Evolutionary conservation across 306 rosid genomes (phyloP).

Genomic region (Cyclanthera cordifolia): DNA sequence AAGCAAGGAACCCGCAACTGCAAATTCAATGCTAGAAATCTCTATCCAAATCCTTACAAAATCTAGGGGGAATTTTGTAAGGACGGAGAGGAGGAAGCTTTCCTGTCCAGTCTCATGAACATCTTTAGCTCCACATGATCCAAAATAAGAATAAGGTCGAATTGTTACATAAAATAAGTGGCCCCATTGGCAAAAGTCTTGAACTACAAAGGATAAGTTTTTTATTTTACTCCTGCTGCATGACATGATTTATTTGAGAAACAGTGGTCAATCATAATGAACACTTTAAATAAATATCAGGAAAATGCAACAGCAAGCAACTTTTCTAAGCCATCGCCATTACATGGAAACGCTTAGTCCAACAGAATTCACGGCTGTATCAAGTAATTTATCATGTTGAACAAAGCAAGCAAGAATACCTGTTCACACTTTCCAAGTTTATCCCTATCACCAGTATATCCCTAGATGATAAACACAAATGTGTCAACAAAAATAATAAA

Average conservation of each 20-base stretch:
- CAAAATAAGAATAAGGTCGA: neutral
- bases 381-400: neutral
- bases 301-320: neutral
- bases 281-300: neutral
- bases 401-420: conserved; percentile 31
- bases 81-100: neutral
- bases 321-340: neutral
- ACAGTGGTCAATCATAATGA: neutral
- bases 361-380: neutral
- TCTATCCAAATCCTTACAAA: neutral
- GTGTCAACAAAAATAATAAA: conserved; percentile 15
- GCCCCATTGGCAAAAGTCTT: neutral
- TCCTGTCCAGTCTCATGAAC: neutral
- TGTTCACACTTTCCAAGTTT: conserved; percentile 87
- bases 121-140: neutral
- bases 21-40: neutral
- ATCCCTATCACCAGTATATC: conserved; percentile 75
- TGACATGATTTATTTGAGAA: neutral
- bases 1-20: neutral
- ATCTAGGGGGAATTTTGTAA: neutral
- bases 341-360: neutral
- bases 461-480: conserved; percentile 38
- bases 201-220: neutral
- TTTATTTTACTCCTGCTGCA: neutral
- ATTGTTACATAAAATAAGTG: neutral